Evolutionary conservation across 2,329 filamentous ascomycete species (phyloP), one percentile per base, ranked within the genome.

Genomic region (Thelonectria blattea): DNA sequence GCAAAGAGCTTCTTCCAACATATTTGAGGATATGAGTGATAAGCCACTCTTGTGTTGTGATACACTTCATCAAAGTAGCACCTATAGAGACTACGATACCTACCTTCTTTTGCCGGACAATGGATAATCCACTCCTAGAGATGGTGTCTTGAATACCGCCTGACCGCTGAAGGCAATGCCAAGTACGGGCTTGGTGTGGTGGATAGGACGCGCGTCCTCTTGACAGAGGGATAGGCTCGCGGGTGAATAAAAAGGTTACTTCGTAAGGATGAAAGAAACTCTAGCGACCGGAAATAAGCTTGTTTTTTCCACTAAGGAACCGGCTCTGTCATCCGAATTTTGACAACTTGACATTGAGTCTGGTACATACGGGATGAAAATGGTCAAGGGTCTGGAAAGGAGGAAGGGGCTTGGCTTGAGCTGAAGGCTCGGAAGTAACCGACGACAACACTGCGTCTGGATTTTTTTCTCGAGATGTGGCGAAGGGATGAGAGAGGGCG

Each of bases 1-100:
- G 32, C 61, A 55, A 67, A 49, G 47, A 65, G 48, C 30, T 12
- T 51, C 53, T 37, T 51, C n/a, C n/a, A n/a, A 27, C 39, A 14
- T 52, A 22, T 34, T 18, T 18, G 30, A n/a, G n/a, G n/a, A n/a
- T n/a, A n/a, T n/a, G n/a, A n/a, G n/a, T n/a, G n/a, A n/a, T n/a
- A n/a, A n/a, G n/a, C n/a, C n/a, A n/a, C n/a, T n/a, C n/a, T 18
- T 14, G 30, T n/a, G 18, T n/a, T 24, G 22, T 30, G 27, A 32
- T 32, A 11, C 43, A 22, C 22, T 43, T 18, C 8, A 22, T 41
- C 2, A 17, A 10, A 30, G 27, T 7, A 30, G 27, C 27, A 30
- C 27, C 2, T 30, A 2, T 30, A n/a, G n/a, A n/a, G n/a, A n/a
- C 27, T 30, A 30, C 27, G 27, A 30, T 3, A 24, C 6, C 22